These are phyloP conservation scores for Paracoccidioides lutzii DNA, from an alignment of 2,329 filamentous ascomycete genomes.

Conservation along the genomic window DNA sequence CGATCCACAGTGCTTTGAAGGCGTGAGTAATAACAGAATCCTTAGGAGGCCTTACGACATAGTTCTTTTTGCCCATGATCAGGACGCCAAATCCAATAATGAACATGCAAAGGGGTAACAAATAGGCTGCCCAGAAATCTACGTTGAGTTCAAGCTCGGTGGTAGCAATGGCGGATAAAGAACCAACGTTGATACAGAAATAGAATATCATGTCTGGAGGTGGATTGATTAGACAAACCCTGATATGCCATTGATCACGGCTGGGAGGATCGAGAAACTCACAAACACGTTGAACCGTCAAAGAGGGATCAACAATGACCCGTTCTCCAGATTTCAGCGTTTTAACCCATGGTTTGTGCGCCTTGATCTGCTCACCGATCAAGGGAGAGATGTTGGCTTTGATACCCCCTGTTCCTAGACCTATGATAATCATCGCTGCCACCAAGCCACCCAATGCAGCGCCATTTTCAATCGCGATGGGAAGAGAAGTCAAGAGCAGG, in stretches of 20 bases:
- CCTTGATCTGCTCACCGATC: conserved; percentile 53
- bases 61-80: conserved; percentile 31
- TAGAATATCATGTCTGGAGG: conserved; percentile 54
- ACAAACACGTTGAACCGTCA: conserved; percentile 53
- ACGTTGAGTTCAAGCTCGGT: conserved; percentile 54
- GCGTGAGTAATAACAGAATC: conserved; percentile 53
- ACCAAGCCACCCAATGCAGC: conserved; percentile 43
- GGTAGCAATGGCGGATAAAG: conserved; percentile 53
- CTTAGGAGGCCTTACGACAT: conserved; percentile 40
- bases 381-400: conserved; percentile 51
- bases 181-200: conserved; percentile 60
- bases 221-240: background rate
- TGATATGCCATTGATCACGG: background rate
- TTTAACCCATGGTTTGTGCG: conserved; percentile 39
- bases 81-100: conserved; percentile 46
- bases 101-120: conserved; percentile 52
- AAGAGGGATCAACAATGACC: conserved; percentile 52
- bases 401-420: conserved; percentile 53
- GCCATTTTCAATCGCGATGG: conserved; percentile 37
- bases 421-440: conserved; percentile 47
- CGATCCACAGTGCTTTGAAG: conserved; percentile 43
- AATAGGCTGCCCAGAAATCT: conserved; percentile 54
- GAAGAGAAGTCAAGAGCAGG: conserved; percentile 43
- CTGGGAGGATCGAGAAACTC: background rate
- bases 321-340: conserved; percentile 36